Base-by-base conservation (phyloP, 495 filamentous ascomycete species). In the Evernia prunastri region DNA sequence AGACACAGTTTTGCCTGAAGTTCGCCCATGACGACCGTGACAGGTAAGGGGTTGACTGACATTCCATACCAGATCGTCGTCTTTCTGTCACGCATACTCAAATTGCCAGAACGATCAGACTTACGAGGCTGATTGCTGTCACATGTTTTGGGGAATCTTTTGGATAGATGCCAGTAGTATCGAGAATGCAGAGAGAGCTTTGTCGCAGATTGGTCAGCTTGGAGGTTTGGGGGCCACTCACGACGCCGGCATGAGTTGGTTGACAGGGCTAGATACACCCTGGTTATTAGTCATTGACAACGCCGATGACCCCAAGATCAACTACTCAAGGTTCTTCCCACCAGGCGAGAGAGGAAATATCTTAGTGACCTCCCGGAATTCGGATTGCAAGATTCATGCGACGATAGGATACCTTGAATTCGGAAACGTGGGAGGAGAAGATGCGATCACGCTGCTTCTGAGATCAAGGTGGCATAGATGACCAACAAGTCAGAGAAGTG, bases 211-310 rank as follows among this genome's bases (percentile, higher is more conserved):
- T 31, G 74, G 68, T n/a, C 67, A 66, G 42, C 35, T 68, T 20
- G 69, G 68, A 56, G 67, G 68, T 33, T 66, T 66, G 23, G 71
- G 69, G 9, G 45, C 67, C 20, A 71, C 64, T 56, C 63, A 67
- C 39, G 65, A 70, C 54, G 73, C 72, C 45, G 74, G 66, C 15
- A 64, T 68, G 37, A 59, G 75, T 56, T 75, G 73, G 67, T 70
- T 79, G 13, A 71, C 76, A 10, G 71, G 67, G 25, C 61, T 66
- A 18, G 45, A 69, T 25, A 56, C 71, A 12, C 71, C 69, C 20
- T 80, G 79, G 79, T 71, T 80, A 13, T 64, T 80, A 23, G 72
- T 81, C 49, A 69, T 81, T 37, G 79, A 80, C 67, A 80, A 81
- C 62, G 79, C 78, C 9, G 79, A 81, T 63, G 74, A 80, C 67